Percentiles rank a stretch among this genome's conserved stretches.
phyloP scores from a whole-genome alignment of 768 basidiomycete species.

The Boletales sp. region DNA sequence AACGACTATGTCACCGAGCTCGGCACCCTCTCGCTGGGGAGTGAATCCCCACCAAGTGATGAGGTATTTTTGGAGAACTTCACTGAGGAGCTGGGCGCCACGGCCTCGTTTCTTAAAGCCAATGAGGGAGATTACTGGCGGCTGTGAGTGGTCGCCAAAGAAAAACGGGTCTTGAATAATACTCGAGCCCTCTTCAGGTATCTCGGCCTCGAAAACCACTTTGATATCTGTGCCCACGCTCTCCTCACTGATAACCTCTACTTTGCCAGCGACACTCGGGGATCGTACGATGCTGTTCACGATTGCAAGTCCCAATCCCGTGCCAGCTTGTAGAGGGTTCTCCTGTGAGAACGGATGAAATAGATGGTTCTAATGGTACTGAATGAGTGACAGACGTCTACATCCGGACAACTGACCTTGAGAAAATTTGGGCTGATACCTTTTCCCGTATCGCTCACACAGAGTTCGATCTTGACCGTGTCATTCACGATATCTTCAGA shows the following conservation, averaged over 20 bases:
- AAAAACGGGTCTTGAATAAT: conserved; percentile 46
- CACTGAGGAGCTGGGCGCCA: conserved; percentile 65
- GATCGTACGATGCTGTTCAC: conserved; percentile 90
- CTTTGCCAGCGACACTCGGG: conserved; percentile 82
- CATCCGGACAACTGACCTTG: conserved; percentile 48
- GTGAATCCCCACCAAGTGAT: conserved; percentile 76
- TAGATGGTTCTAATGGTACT: conserved; percentile 66
- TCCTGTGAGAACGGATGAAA: conserved; percentile 98
- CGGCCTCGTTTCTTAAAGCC: conserved; percentile 66
- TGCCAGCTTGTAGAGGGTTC: conserved; percentile 89
- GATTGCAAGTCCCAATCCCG: conserved; percentile 91
- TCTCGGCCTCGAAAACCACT: conserved; percentile 75
- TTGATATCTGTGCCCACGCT: conserved; percentile 89
- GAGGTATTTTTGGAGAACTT: conserved; percentile 63
- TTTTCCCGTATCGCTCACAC: conserved; percentile 89
- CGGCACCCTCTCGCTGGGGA: conserved; percentile 36
- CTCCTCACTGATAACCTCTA: conserved; percentile 93
- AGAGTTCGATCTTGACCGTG: conserved; percentile 74
- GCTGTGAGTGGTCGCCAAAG: conserved; percentile 35
- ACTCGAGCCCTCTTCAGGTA: conserved; percentile 38
- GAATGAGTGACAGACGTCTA: not conserved
- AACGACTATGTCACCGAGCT: conserved; percentile 69
- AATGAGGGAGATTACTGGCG: conserved; percentile 60
- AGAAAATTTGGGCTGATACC: conserved; percentile 93
- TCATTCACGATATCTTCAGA: conserved; percentile 49